Conservation (phyloP, 2,329 filamentous ascomycete species). For the Sporothrix phasma region DNA sequence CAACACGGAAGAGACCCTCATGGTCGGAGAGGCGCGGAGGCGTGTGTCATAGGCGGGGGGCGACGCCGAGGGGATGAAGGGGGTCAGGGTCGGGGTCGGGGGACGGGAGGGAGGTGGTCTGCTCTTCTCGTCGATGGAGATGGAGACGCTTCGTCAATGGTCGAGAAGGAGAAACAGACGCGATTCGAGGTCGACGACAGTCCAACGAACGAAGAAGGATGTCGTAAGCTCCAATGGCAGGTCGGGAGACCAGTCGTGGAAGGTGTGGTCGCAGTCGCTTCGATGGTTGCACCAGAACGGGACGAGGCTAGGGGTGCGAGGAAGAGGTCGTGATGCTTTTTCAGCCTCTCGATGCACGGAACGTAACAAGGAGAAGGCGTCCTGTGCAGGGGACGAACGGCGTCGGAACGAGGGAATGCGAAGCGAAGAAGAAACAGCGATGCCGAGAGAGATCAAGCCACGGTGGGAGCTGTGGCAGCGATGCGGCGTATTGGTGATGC, state of each 20-base stretch:
- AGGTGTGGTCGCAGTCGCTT: neutral
- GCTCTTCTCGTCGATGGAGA: neutral
- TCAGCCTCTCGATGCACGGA: neutral
- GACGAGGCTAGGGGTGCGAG: neutral
- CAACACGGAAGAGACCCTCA: constrained; percentile 42
- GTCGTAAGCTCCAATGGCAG: neutral
- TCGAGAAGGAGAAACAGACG: neutral
- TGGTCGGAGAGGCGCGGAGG: constrained; percentile 29
- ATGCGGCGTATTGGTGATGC: neutral
- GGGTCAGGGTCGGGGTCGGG: neutral
- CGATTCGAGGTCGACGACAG: neutral
- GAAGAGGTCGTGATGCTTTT: neutral
- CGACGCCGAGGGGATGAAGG: neutral
- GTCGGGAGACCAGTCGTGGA: neutral
- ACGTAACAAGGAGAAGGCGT: neutral
- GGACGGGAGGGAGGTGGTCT: neutral
- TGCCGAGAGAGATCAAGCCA: neutral
- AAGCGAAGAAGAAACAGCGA: neutral
- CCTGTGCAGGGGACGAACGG: neutral
- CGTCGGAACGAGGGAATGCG: constrained; percentile 2
- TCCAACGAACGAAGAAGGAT: neutral
- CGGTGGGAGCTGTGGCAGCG: neutral
- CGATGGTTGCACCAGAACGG: neutral
- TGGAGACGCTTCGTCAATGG: neutral
- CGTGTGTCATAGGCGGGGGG: constrained; percentile 9